Base-by-base conservation (phyloP, 176 grass and related monocot species). In the Lolium multiflorum region DNA sequence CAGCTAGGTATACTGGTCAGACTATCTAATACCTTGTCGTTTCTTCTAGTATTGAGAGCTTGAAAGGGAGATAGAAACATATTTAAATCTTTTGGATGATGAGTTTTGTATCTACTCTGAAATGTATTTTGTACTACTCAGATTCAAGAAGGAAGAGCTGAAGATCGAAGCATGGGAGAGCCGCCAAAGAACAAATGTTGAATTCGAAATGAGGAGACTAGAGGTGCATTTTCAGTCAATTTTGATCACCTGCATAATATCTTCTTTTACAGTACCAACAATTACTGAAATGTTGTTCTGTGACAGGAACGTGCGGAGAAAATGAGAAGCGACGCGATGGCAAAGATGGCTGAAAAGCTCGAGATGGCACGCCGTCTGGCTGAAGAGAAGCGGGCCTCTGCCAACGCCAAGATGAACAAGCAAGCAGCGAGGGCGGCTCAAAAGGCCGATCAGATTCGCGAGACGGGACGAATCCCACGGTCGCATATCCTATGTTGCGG, bases 81-180 rank as follows among this genome's bases (percentile, higher is more conserved):
- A 24, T 28, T 52, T 14, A 52, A 18, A 74, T 84, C 2, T 12
- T 83, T 39, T 68, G 15, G 22, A 68, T 56, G 28, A 5, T 20
- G 2, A 8, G 62, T 76, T 91, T 6, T 77, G 81, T 44, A 15
- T 76, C 39, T 65, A 1, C 41, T 81, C 56, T 48, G 38, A 74
- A 79, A 82, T 62, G 38, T 15, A 46, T 25, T 69, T 35, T 86
- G 0, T 60, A 15, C 74, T 87, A 37, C 69, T 61, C 81, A 98
- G 97, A 89, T 96, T 90, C 56, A 98, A 91, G 85, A 91, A 84
- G 35, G 94, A 98, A 90, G 90, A 96, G 46, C 87, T 98, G 77
- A 98, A 90, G 87, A 96, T 98, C 78, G 93, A 98, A 81, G 92
- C 87, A 87, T 98, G 97, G 94, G 91, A 98, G 80, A 91, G 82